Base-by-base conservation (phyloP, 2,329 filamentous ascomycete genomes). In the Aspergillus pseudoterreus region DNA sequence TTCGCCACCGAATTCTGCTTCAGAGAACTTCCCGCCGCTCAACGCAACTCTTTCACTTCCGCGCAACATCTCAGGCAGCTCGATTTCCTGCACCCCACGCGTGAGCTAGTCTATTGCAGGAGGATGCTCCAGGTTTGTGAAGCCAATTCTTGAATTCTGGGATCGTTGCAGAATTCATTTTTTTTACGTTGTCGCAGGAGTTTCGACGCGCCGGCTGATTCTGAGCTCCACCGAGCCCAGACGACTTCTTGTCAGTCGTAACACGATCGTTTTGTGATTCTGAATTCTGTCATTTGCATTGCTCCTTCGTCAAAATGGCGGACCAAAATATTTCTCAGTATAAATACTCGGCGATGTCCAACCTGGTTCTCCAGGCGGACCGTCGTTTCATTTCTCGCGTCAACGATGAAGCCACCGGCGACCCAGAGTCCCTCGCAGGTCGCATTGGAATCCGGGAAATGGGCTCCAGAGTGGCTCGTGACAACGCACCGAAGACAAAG, bases 261-360 rank as follows among this genome's bases (percentile, higher is more conserved):
- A 59, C 56, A 60, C 56, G 50, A 54, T 63, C 59, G 43, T 50
- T 41, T 39, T n/a, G 30, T 51, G 46, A 52, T 54, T 56, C 42
- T 52, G 48, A 11, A 21, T 35, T 42, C 10, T 19, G n/a, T 55
- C 47, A 41, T 50, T 52, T 38, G 42, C 43, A 43, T 43, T 22
- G 14, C 33, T 32, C 49, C 21, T 54, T 56, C 54, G 50, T 56
- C 69, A 78, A 71, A 49, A 92, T 92, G 89, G 81, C 87, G 73
- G 88, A 80, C 65, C 75, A 78, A 58, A 79, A 82, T 87, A 88
- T 95, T 67, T 92, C 90, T 74, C 92, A 96, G 76, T 96, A 95
- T 83, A 96, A 96, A 76, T 96, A 96, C 83, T 91, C 91, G 85
- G 91, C 90, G 74, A 97, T 99, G 94, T 99, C 94, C 78, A 99